These are phyloP conservation scores for Lactarius trivialis DNA, from an alignment of 768 basidiomycete genomes.

Conservation along the genomic window DNA sequence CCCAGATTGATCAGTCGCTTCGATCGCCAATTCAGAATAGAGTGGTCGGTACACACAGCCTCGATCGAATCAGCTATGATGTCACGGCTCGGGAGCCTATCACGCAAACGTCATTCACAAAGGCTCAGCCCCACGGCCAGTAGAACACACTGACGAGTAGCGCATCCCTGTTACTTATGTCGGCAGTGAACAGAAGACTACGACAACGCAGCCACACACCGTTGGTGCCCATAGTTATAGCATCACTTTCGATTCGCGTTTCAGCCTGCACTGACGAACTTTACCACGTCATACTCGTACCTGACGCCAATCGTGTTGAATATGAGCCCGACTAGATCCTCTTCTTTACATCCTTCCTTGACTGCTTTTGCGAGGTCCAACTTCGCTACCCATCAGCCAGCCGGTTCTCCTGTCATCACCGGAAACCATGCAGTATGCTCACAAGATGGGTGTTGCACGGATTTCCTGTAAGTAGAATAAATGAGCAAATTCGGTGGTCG, in stretches of 20 bases:
- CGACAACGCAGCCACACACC: constrained; percentile 39
- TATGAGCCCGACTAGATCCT: constrained; percentile 73
- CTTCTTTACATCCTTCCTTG: constrained; percentile 76
- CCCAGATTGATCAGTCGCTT: neutral
- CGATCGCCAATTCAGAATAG: neutral
- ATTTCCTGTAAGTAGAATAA: constrained; percentile 46
- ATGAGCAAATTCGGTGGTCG: constrained; percentile 1
- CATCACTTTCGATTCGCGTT: constrained; percentile 45
- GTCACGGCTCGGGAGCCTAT: constrained; percentile 77
- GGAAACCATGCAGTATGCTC: constrained; percentile 24
- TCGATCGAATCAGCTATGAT: constrained; percentile 88
- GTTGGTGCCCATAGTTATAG: constrained; percentile 85
- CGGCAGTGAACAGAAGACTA: neutral
- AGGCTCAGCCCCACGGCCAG: neutral
- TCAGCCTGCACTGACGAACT: neutral
- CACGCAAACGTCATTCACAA: neutral
- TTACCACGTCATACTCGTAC: constrained; percentile 30
- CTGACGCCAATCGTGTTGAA: constrained; percentile 86
- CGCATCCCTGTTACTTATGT: constrained; percentile 58
- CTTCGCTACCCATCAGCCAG: constrained; percentile 32
- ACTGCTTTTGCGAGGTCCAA: constrained; percentile 73
- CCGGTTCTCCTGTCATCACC: neutral
- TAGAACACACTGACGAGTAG: constrained; percentile 56
- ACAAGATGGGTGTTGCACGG: constrained; percentile 83
- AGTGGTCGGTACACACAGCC: constrained; percentile 40